phyloP scores from a whole-genome alignment of 148 eudicot species.

The Rhododendron griersonianum region DNA sequence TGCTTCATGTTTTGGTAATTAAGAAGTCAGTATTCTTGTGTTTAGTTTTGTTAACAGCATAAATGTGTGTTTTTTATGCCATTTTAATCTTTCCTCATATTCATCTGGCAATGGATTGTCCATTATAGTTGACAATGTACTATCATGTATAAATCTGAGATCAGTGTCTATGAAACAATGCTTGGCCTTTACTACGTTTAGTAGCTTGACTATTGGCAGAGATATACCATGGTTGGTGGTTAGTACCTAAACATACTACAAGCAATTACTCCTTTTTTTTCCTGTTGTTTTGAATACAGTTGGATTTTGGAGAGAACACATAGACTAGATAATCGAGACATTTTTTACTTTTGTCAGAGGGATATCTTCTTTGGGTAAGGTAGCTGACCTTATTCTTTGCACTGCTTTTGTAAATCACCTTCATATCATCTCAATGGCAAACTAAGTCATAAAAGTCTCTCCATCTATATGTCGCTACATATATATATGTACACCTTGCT shows the following conservation, averaged over 20 bases:
- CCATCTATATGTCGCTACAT: neutral
- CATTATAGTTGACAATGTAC: neutral
- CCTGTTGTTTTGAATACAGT: neutral
- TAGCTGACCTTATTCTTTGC: neutral
- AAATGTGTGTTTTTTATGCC: neutral
- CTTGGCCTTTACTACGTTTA: neutral
- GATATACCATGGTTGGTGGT: neutral
- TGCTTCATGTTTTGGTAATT: neutral
- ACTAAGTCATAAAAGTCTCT: neutral
- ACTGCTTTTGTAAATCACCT: slow-evolving; percentile 4
- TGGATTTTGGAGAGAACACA: neutral
- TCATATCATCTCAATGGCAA: neutral
- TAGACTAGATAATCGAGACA: neutral
- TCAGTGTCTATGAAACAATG: neutral
- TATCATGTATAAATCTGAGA: neutral
- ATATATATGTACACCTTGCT: neutral
- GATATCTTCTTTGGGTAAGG: neutral
- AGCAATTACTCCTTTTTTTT: neutral
- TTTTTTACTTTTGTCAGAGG: neutral
- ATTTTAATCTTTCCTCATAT: neutral
- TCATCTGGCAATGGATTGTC: neutral
- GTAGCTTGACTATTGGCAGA: neutral
- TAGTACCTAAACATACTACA: neutral
- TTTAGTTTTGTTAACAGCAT: neutral
- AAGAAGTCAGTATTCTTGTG: neutral